Percentiles rank a stretch among this genome's conserved stretches.
These are phyloP conservation scores for Fusarium sp. DNA, from an alignment of 2,329 filamentous ascomycete species.

Conservation along the genomic window DNA sequence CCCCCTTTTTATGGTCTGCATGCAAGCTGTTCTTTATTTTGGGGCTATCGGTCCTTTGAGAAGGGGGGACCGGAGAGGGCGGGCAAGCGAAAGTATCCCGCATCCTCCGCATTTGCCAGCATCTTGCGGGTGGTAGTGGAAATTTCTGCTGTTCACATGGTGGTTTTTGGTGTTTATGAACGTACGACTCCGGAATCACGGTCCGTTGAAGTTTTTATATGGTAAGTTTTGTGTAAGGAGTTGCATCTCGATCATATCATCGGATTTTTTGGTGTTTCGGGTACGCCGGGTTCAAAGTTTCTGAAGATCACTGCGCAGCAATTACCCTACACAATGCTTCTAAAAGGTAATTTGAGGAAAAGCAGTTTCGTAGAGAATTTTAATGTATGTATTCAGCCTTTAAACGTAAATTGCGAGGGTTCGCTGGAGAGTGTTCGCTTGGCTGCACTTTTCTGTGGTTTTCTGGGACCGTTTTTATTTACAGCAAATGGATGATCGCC, in stretches of 20 bases:
- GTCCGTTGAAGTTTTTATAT: background rate
- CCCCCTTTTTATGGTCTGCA: slow-evolving; percentile 18
- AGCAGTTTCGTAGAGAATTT: background rate
- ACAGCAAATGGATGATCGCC: background rate
- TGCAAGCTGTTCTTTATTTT: slow-evolving; percentile 9
- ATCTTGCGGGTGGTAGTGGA: slow-evolving; percentile 4
- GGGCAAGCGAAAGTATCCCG: slow-evolving; percentile 33
- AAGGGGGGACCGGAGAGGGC: slow-evolving; percentile 2
- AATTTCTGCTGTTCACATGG: slow-evolving; percentile 23
- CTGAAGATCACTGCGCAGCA: background rate
- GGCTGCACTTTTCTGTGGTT: background rate
- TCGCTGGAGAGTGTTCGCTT: background rate
- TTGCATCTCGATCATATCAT: slow-evolving; percentile 2
- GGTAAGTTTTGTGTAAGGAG: background rate
- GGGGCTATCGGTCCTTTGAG: slow-evolving; percentile 31
- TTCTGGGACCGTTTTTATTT: background rate
- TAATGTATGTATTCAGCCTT: background rate
- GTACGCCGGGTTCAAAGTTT: background rate
- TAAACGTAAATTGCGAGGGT: background rate
- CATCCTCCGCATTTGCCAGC: slow-evolving; percentile 34
- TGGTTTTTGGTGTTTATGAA: background rate
- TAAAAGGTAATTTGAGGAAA: too few relatives aligned
- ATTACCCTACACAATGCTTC: slow-evolving; percentile 4
- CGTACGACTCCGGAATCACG: slow-evolving; percentile 11
- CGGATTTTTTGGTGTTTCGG: background rate